phyloP scores from a whole-genome alignment of 2,329 filamentous ascomycete genomes.

The Cercospora sojina region DNA sequence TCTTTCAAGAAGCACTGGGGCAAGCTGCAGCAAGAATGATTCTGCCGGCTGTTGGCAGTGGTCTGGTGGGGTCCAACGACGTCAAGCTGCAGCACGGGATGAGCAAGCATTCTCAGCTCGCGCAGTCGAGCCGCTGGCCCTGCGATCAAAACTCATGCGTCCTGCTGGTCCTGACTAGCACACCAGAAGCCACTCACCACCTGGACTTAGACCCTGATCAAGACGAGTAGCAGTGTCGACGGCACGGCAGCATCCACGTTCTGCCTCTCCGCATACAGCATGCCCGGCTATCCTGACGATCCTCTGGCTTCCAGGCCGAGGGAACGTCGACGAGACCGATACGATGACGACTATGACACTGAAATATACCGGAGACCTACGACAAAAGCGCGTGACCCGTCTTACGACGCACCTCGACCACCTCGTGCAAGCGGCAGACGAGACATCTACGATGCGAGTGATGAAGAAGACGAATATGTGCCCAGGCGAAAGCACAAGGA shows the following conservation, averaged over 20 bases:
- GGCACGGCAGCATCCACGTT: not conserved
- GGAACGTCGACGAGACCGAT: conserved; percentile 20
- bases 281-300: conserved; percentile 28
- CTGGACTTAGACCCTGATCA: not conserved
- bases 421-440: conserved; percentile 17
- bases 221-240: not conserved
- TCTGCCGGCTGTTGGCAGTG: not conserved
- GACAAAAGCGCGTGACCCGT: conserved; percentile 16
- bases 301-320: conserved; percentile 13
- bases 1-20: conserved; percentile 3
- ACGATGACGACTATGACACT: conserved; percentile 26
- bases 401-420: conserved; percentile 21
- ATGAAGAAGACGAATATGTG: conserved; percentile 31
- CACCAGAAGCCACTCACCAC: not conserved
- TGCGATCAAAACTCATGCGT: conserved; percentile 8
- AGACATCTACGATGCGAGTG: conserved; percentile 33
- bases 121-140: conserved; percentile 3
- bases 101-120: conserved; percentile 2
- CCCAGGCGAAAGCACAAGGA: conserved; percentile 21
- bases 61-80: conserved; percentile 13
- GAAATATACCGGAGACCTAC: conserved; percentile 22
- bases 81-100: conserved; percentile 15
- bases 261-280: conserved; percentile 1
- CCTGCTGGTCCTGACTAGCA: conserved; percentile 16
- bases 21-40: not conserved